Conservation (phyloP, 768 basidiomycete genomes). For the Lactarius sp. region DNA sequence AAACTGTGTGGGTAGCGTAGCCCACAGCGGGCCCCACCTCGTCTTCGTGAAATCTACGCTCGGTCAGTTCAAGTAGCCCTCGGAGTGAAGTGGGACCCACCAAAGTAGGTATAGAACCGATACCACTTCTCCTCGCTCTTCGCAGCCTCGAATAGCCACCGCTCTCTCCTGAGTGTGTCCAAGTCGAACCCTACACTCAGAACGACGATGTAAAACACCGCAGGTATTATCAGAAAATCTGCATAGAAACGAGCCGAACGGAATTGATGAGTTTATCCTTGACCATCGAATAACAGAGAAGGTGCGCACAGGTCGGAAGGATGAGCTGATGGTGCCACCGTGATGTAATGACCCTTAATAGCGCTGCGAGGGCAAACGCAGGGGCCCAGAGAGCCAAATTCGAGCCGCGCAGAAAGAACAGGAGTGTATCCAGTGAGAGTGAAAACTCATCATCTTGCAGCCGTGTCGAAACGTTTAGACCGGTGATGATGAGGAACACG, state of each 20-base stretch:
- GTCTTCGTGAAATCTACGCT: conserved; percentile 55
- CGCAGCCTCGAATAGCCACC: conserved; percentile 87
- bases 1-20: conserved; percentile 89
- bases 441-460: conserved; percentile 74
- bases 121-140: conserved; percentile 59
- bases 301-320: conserved; percentile 75
- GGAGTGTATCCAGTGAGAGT: conserved; percentile 58
- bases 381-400: conserved; percentile 74
- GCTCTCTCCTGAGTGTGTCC: conserved; percentile 48
- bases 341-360: conserved; percentile 76
- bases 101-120: conserved; percentile 75
- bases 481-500: conserved; percentile 85
- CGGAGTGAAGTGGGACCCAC: conserved; percentile 38
- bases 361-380: conserved; percentile 68
- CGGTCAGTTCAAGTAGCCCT: not conserved
- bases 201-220: conserved; percentile 79
- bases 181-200: conserved; percentile 59
- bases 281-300: conserved; percentile 20
- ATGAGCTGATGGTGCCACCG: conserved; percentile 83
- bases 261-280: not conserved
- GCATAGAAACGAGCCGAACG: not conserved
- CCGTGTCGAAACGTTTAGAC: conserved; percentile 80
- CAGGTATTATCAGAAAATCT: conserved; percentile 81
- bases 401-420: conserved; percentile 60
- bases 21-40: conserved; percentile 62